Evolutionary conservation across 306 rosid genomes (phyloP).

Genomic region (Gastrolobium bilobum): DNA sequence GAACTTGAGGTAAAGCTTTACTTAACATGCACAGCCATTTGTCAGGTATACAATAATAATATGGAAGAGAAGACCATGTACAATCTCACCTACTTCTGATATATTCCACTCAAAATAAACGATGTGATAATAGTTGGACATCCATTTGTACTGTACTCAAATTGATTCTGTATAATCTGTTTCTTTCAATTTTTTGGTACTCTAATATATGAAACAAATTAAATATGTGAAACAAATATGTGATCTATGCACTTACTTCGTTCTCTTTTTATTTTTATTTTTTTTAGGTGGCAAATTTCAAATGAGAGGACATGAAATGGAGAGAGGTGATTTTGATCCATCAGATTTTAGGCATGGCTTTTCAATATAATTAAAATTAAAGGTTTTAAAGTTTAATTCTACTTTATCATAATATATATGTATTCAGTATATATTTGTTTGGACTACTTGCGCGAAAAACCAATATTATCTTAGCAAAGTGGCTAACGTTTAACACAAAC

Average conservation of each 20-base stretch:
- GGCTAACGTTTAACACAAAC: conserved; percentile 32
- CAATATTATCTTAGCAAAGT: conserved; percentile 29
- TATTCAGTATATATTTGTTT: not conserved
- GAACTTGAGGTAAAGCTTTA: conserved; percentile 28
- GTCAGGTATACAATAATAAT: conserved; percentile 45
- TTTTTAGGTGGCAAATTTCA: too few species aligned
- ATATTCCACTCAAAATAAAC: conserved; percentile 35
- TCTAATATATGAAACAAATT: not conserved
- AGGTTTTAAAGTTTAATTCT: too few species aligned
- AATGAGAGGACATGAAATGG: not conserved
- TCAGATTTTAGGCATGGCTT: too few species aligned
- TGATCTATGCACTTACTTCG: too few species aligned
- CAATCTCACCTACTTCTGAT: conserved; percentile 49
- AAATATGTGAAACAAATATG: not conserved
- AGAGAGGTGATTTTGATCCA: too few species aligned
- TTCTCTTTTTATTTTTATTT: too few species aligned
- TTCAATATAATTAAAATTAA: too few species aligned
- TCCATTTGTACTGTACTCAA: not conserved
- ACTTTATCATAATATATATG: too few species aligned
- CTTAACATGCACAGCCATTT: conserved; percentile 26
- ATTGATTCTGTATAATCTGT: not conserved
- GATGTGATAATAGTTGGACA: conserved; percentile 24
- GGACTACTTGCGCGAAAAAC: conserved; percentile 30
- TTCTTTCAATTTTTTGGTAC: conserved; percentile 11
- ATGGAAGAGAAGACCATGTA: conserved; percentile 11